Conservation (phyloP, 495 filamentous ascomycete species). For the Penicillium desertorum region DNA sequence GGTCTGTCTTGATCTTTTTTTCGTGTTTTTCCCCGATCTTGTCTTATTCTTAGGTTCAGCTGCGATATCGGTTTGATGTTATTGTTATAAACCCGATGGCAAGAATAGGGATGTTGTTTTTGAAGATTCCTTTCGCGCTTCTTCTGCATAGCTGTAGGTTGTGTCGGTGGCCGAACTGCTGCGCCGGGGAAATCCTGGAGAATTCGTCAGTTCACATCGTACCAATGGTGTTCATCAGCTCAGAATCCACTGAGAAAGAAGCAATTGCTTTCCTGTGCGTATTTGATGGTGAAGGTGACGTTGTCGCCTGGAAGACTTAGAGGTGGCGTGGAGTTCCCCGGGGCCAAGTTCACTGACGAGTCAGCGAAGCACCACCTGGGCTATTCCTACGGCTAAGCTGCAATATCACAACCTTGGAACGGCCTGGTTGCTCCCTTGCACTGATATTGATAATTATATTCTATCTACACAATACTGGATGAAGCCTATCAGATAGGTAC, state of each 20-base stretch:
- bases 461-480: background rate
- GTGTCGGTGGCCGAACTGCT: background rate
- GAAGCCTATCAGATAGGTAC: background rate
- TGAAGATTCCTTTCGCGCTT: conserved; percentile 9
- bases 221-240: background rate
- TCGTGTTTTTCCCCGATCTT: background rate
- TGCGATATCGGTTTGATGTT: conserved; percentile 11
- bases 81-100: background rate
- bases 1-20: conserved; percentile 17
- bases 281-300: background rate
- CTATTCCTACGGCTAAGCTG: background rate
- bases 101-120: conserved; percentile 3
- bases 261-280: background rate
- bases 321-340: background rate
- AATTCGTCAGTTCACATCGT: background rate
- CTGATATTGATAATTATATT: background rate
- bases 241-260: background rate
- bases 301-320: background rate
- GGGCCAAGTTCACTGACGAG: background rate
- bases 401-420: background rate
- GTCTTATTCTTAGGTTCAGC: conserved; percentile 5
- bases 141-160: background rate
- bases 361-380: background rate
- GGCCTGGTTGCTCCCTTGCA: background rate
- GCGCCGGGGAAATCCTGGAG: background rate